These are phyloP conservation scores for Phylloporus arenicola DNA, from an alignment of 768 basidiomycete genomes.

Conservation along the genomic window DNA sequence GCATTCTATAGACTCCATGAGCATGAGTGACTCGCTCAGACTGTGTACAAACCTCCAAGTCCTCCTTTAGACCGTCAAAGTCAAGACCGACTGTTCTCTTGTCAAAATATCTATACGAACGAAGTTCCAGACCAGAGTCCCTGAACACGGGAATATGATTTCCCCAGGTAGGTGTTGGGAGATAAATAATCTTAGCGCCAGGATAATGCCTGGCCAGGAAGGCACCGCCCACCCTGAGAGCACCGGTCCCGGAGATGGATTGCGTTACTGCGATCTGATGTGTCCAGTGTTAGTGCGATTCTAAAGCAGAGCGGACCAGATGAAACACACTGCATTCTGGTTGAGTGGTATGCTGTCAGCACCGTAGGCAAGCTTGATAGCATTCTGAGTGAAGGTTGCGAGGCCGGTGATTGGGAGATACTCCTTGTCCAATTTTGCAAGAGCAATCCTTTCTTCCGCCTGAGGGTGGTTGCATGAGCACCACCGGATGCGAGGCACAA, in stretches of 20 bases:
- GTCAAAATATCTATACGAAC: constrained; percentile 90
- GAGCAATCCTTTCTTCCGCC: constrained; percentile 72
- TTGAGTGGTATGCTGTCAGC: constrained; percentile 67
- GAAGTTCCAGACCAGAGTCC: constrained; percentile 92
- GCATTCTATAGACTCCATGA: constrained; percentile 41
- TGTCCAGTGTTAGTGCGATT: constrained; percentile 1
- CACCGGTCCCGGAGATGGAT: constrained; percentile 96
- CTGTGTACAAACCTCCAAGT: constrained; percentile 60
- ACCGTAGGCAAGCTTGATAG: constrained; percentile 89
- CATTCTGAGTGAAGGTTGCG: constrained; percentile 76
- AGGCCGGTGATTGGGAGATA: constrained; percentile 95
- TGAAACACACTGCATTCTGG: constrained; percentile 61
- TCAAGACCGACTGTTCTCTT: constrained; percentile 88
- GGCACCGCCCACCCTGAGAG: constrained; percentile 89
- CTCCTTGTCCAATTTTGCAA: constrained; percentile 80
- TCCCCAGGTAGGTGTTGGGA: constrained; percentile 94
- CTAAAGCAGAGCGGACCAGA: not conserved
- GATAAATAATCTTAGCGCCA: constrained; percentile 80
- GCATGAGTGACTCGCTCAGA: not conserved
- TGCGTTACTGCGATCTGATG: constrained; percentile 81
- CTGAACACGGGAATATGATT: constrained; percentile 93
- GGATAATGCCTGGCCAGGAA: constrained; percentile 90
- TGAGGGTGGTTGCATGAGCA: constrained; percentile 23
- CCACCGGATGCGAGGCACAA: not conserved
- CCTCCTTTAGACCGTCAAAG: constrained; percentile 84